Conservation (phyloP, 83 land plant genomes). For the Picea abies region DNA sequence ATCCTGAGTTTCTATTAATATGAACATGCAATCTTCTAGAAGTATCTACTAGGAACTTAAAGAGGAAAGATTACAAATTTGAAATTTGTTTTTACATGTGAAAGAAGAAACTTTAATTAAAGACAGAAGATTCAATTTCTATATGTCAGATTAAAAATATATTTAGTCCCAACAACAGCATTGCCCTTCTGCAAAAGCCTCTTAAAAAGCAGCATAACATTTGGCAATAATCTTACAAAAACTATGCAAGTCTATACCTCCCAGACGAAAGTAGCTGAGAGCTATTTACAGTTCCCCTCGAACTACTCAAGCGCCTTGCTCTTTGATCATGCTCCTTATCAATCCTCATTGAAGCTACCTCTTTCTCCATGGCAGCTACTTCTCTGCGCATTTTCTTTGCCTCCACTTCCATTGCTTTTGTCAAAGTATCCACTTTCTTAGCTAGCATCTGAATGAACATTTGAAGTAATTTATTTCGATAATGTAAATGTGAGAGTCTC, state of each 20-base stretch:
- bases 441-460: slow-evolving; percentile 47
- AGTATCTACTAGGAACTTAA: background rate
- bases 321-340: slow-evolving; percentile 52
- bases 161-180: background rate
- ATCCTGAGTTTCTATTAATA: no score
- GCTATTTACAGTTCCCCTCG: slow-evolving; percentile 51
- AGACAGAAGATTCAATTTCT: no score
- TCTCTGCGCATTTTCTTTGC: slow-evolving; percentile 76
- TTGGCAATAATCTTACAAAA: background rate
- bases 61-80: no score
- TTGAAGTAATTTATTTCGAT: background rate
- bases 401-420: slow-evolving; percentile 85
- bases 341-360: slow-evolving; percentile 57
- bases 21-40: background rate
- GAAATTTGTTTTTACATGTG: no score
- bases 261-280: slow-evolving; percentile 58
- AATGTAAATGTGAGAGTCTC: background rate
- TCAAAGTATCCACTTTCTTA: slow-evolving; percentile 76
- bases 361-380: slow-evolving; percentile 79
- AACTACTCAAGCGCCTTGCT: slow-evolving; percentile 38
- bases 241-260: slow-evolving; percentile 33
- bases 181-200: background rate
- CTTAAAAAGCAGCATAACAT: background rate
- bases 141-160: background rate
- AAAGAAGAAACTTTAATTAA: no score